phyloP scores from a whole-genome alignment of 495 filamentous ascomycete genomes.

The Hyaloscypha finlandica region DNA sequence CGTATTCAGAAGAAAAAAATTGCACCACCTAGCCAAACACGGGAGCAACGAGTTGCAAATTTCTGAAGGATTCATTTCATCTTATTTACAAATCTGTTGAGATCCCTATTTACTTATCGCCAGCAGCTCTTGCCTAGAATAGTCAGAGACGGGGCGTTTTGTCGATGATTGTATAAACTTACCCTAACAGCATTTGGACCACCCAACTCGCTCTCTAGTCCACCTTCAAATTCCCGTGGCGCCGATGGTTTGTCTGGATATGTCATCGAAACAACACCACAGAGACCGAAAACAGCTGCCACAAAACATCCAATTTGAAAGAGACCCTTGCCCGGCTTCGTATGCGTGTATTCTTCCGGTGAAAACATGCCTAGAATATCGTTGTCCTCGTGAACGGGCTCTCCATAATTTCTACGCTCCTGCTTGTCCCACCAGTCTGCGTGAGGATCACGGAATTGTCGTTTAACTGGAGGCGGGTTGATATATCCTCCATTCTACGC shows the following conservation, averaged over 20 bases:
- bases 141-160: conserved; percentile 11
- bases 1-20: not conserved
- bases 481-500: conserved; percentile 87
- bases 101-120: conserved; percentile 13
- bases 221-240: conserved; percentile 79
- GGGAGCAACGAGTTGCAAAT: not conserved
- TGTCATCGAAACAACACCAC: conserved; percentile 64
- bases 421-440: conserved; percentile 98
- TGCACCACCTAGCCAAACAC: not conserved
- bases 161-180: conserved; percentile 30
- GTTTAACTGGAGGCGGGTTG: conserved; percentile 82
- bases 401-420: conserved; percentile 92
- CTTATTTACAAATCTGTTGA: conserved; percentile 28
- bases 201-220: conserved; percentile 84
- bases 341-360: conserved; percentile 86
- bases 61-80: conserved; percentile 13
- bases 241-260: conserved; percentile 86
- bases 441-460: conserved; percentile 88
- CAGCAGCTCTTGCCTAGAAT: conserved; percentile 31
- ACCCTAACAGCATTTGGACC: conserved; percentile 57
- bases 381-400: conserved; percentile 95
- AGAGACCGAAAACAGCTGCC: conserved; percentile 65
- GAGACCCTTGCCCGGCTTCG: conserved; percentile 68
- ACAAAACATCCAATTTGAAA: conserved; percentile 77
- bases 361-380: conserved; percentile 92